phyloP scores from a whole-genome alignment of 768 basidiomycete genomes.

The Zangia roseola region DNA sequence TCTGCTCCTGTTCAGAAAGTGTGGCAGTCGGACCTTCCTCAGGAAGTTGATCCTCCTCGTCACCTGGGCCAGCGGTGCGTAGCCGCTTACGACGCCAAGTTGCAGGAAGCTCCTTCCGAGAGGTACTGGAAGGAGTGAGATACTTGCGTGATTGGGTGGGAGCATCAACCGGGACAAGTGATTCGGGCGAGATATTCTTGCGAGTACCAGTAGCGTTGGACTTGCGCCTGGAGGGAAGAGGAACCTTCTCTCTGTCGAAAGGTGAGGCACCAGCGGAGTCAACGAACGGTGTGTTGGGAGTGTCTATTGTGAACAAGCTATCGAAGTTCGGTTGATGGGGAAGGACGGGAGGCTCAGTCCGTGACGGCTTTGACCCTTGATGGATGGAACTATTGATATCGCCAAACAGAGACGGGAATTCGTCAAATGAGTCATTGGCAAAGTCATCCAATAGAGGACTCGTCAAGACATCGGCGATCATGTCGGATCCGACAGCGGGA shows the following conservation, averaged over 20 bases:
- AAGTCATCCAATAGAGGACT: constrained; percentile 41
- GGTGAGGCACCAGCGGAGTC: constrained; percentile 36
- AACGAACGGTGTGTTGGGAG: constrained; percentile 51
- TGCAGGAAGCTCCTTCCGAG: constrained; percentile 74
- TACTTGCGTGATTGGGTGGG: constrained; percentile 83
- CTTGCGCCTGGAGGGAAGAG: constrained; percentile 29
- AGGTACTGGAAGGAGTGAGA: constrained; percentile 67
- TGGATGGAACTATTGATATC: constrained; percentile 19
- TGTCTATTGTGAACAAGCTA: constrained; percentile 43
- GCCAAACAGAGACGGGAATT: constrained; percentile 34
- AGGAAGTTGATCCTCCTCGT: constrained; percentile 43
- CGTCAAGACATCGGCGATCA: constrained; percentile 39
- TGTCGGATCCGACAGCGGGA: constrained; percentile 39
- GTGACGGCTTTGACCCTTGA: constrained; percentile 12
- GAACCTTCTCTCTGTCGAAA: constrained; percentile 16
- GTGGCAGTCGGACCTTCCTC: constrained; percentile 35
- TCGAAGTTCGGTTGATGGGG: constrained; percentile 30
- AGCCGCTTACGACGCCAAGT: constrained; percentile 67
- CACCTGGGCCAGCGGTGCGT: constrained; percentile 45
- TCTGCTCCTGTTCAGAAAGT: constrained; percentile 60
- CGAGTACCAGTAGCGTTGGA: constrained; percentile 62
- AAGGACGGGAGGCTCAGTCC: constrained; percentile 5
- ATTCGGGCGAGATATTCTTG: constrained; percentile 62
- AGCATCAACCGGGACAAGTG: constrained; percentile 68
- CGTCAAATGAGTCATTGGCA: constrained; percentile 28